Evolutionary conservation across 495 filamentous ascomycete genomes (phyloP).

Genomic region (Aspergillus nidulans): DNA sequence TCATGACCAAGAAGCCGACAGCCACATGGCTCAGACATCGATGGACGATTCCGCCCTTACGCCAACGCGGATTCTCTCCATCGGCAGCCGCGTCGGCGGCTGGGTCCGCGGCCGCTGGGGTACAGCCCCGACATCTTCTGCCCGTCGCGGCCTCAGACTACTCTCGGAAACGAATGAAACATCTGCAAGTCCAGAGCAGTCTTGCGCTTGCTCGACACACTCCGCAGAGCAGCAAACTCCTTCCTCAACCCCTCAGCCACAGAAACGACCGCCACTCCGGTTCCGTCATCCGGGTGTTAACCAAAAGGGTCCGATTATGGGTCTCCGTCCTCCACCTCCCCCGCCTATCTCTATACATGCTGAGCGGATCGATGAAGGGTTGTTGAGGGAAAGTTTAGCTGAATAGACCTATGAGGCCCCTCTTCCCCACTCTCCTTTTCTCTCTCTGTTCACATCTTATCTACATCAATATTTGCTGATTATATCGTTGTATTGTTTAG

Average conservation of each 20-base stretch:
- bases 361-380: constrained; percentile 32
- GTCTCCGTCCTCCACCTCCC: constrained; percentile 30
- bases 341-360: constrained; percentile 32
- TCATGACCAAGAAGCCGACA: constrained; percentile 14
- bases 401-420: constrained; percentile 21
- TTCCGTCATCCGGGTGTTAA: constrained; percentile 45
- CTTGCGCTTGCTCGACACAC: constrained; percentile 11
- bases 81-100: constrained; percentile 47
- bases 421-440: neutral
- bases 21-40: constrained; percentile 3
- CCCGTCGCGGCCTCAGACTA: constrained; percentile 16
- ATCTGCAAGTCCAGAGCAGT: neutral
- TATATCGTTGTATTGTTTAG: neutral
- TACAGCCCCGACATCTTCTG: constrained; percentile 29
- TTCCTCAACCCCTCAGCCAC: constrained; percentile 1
- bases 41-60: constrained; percentile 23
- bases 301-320: constrained; percentile 45
- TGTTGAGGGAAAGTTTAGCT: constrained; percentile 39
- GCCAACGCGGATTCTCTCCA: constrained; percentile 24
- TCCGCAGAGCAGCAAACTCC: neutral
- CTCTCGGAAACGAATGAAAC: constrained; percentile 15
- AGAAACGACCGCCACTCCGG: constrained; percentile 15
- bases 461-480: constrained; percentile 1
- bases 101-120: constrained; percentile 57
- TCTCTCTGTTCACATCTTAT: neutral